Evolutionary conservation across 805 yeast genomes (phyloP).

Genomic region (Saccharomycopsis guyanensis): DNA sequence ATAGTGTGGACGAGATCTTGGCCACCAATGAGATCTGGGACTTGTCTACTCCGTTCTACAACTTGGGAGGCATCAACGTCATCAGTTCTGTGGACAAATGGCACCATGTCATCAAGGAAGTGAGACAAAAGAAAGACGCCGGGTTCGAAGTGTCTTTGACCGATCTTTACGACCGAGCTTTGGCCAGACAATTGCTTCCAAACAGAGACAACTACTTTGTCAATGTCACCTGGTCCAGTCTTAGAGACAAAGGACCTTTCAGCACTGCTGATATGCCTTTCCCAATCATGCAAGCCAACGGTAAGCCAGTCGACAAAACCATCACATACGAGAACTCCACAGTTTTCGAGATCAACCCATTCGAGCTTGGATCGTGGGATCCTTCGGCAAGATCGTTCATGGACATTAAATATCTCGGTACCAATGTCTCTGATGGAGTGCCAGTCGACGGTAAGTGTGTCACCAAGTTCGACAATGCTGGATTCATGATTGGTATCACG

Average conservation of each 20-base stretch:
- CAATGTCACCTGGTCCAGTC: constrained; percentile 34
- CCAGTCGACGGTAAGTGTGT: constrained; percentile 42
- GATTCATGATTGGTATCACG: constrained; percentile 67
- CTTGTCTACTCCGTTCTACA: constrained; percentile 48
- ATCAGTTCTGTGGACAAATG: constrained; percentile 38
- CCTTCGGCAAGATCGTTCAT: constrained; percentile 59
- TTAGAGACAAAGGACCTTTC: constrained; percentile 31
- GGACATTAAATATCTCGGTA: constrained; percentile 62
- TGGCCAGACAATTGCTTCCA: constrained; percentile 56
- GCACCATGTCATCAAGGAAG: constrained; percentile 35
- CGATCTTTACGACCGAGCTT: constrained; percentile 58
- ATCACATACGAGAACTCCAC: constrained; percentile 52
- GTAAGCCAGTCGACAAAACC: constrained; percentile 28
- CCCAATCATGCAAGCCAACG: constrained; percentile 36
- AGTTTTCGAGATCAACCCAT: constrained; percentile 38
- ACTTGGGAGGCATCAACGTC: constrained; percentile 52
- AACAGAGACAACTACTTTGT: constrained; percentile 43
- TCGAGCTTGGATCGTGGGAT: constrained; percentile 84
- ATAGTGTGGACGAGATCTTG: constrained; percentile 56
- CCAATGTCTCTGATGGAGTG: constrained; percentile 51
- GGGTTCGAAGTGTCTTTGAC: constrained; percentile 50
- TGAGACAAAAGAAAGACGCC: constrained; percentile 39
- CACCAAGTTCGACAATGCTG: constrained; percentile 71
- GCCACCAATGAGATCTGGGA: constrained; percentile 52
- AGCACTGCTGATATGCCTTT: constrained; percentile 40